These are phyloP conservation scores for Entomortierella lignicola DNA, from an alignment of 192 early-diverging fungal species.

Conservation along the genomic window DNA sequence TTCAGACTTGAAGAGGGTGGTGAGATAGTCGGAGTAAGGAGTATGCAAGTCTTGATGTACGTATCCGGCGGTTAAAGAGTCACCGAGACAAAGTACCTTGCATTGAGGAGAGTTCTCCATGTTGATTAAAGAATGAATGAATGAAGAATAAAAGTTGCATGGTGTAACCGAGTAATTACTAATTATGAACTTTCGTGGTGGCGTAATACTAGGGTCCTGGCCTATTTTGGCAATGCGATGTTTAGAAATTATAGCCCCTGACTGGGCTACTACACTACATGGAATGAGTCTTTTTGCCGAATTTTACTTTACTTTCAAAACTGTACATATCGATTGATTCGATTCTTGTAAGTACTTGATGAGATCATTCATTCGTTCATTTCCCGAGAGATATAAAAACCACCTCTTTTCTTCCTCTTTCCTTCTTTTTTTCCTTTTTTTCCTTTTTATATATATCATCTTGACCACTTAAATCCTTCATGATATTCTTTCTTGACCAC, in stretches of 20 bases:
- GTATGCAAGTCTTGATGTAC: background rate
- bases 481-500: background rate
- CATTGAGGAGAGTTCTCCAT: background rate
- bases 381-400: too few species aligned
- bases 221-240: too few species aligned
- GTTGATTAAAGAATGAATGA: background rate
- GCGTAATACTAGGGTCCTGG: too few species aligned
- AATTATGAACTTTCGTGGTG: too few species aligned
- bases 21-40: slow-evolving; percentile 14
- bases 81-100: slow-evolving; percentile 22
- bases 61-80: slow-evolving; percentile 21
- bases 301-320: too few species aligned
- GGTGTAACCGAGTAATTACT: too few species aligned
- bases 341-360: too few species aligned
- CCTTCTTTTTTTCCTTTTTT: slow-evolving; percentile 1
- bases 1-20: background rate
- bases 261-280: too few species aligned
- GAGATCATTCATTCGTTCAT: too few species aligned
- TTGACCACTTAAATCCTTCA: background rate
- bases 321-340: too few species aligned
- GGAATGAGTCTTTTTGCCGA: too few species aligned
- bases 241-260: too few species aligned
- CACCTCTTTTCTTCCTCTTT: background rate
- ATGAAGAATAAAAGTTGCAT: background rate
- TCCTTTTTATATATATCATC: background rate